These are phyloP conservation scores for Collybia sp. DNA, from an alignment of 768 basidiomycete genomes.

Conservation along the genomic window DNA sequence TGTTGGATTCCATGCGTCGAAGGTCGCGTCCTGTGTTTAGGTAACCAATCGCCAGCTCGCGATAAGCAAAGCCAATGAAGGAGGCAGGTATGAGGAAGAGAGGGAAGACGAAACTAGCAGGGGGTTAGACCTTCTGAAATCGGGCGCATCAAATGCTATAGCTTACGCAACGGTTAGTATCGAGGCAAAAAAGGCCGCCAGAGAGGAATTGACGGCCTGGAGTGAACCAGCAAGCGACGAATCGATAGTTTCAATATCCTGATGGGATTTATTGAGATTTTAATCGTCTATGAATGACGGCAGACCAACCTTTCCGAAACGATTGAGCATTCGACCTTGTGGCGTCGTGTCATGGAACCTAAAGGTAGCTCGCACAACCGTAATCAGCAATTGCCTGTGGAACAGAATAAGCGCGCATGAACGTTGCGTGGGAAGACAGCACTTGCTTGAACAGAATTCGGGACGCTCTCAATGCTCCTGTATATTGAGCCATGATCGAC, in stretches of 20 bases:
- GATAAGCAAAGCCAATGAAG: constrained; percentile 72
- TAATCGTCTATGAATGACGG: background rate
- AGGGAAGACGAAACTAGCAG: constrained; percentile 64
- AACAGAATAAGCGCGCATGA: constrained; percentile 25
- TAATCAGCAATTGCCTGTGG: constrained; percentile 50
- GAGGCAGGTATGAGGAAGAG: constrained; percentile 75
- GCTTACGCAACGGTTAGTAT: constrained; percentile 67
- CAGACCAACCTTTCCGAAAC: constrained; percentile 60
- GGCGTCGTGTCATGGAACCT: constrained; percentile 84
- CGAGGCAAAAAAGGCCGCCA: constrained; percentile 75
- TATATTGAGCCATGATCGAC: constrained; percentile 51
- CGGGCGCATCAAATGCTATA: background rate
- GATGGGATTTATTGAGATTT: background rate
- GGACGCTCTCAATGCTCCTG: constrained; percentile 51
- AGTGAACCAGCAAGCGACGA: constrained; percentile 61
- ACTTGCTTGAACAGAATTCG: constrained; percentile 37
- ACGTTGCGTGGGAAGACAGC: background rate
- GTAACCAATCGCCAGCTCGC: constrained; percentile 64
- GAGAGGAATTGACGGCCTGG: constrained; percentile 71
- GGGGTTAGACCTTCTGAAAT: background rate
- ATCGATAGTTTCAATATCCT: constrained; percentile 88
- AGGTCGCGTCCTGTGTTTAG: constrained; percentile 80
- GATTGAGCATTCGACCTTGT: constrained; percentile 81
- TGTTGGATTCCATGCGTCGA: constrained; percentile 87
- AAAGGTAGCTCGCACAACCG: constrained; percentile 79